Base-by-base conservation (phyloP, 495 filamentous ascomycete genomes). In the Xylaria venustula region DNA sequence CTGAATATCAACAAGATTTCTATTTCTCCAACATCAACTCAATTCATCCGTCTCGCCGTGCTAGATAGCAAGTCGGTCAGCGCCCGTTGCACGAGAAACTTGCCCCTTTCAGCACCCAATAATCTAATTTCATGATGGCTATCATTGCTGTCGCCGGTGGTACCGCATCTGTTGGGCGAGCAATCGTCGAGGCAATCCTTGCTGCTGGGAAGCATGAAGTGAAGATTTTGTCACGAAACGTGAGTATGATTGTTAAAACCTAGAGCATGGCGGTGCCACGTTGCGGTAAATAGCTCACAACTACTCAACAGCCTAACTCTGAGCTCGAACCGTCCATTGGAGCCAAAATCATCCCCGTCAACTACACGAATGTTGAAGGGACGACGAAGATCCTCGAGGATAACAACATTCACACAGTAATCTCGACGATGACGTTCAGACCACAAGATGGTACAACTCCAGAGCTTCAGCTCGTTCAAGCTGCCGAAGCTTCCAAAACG, bases 71-170 rank as follows among this genome's bases (percentile, higher is more conserved):
- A n/a, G n/a, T n/a, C n/a, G n/a, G n/a, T n/a, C n/a, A n/a, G n/a
- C n/a, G n/a, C n/a, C n/a, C n/a, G n/a, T n/a, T n/a, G n/a, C n/a
- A n/a, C n/a, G n/a, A n/a, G n/a, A n/a, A n/a, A n/a, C n/a, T n/a
- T n/a, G n/a, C n/a, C n/a, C n/a, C n/a, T n/a, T n/a, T n/a, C n/a
- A n/a, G n/a, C n/a, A n/a, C n/a, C n/a, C n/a, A n/a, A n/a, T n/a
- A n/a, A n/a, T n/a, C 55, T 44, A 42, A 19, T 15, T 46, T 30
- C 14, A 49, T 26, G 3, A 81, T 83, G 83, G 57, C 71, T 2
- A 64, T 76, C 9, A 68, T 86, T 53, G 82, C 81, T 14, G 75
- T 86, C 26, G 81, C 83, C 34, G 83, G 83, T 22, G 82, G 83
- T 7, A 81, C 79, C 26, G 81, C 81, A 8, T 75, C 72, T 23